phyloP scores from a whole-genome alignment of 257 asterid species.

The Fraxinus quadrangulata region DNA sequence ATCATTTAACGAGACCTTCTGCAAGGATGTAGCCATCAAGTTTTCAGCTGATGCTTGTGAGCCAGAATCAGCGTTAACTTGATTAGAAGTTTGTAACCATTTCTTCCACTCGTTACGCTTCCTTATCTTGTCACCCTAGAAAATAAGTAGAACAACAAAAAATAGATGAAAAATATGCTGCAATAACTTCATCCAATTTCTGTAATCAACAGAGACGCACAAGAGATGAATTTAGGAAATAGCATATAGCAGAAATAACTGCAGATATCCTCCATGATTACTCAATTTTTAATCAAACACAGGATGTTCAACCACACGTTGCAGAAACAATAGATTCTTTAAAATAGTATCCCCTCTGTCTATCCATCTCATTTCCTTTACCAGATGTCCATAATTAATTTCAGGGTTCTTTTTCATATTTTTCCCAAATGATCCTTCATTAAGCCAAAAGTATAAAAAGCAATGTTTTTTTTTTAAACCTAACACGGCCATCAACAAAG shows the following conservation, averaged over 20 bases:
- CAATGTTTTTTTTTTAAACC: background rate
- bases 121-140: conserved; percentile 41
- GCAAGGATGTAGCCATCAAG: conserved; percentile 20
- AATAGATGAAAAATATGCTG: background rate
- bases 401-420: background rate
- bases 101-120: conserved; percentile 37
- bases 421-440: background rate
- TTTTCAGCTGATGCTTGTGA: conserved; percentile 21
- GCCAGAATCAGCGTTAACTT: conserved; percentile 20
- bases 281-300: background rate
- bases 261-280: background rate
- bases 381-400: background rate
- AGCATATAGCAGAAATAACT: background rate
- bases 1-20: conserved; percentile 24
- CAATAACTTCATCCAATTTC: background rate
- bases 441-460: background rate
- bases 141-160: background rate
- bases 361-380: background rate
- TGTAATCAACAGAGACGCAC: background rate
- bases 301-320: background rate
- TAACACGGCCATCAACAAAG: background rate
- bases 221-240: background rate
- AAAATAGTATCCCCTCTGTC: background rate
- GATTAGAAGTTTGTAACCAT: conserved; percentile 28
- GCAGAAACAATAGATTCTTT: background rate